Percentiles rank a stretch among this genome's conserved stretches.
phyloP scores from a whole-genome alignment of 805 yeast genomes.

The Candida incommunis region DNA sequence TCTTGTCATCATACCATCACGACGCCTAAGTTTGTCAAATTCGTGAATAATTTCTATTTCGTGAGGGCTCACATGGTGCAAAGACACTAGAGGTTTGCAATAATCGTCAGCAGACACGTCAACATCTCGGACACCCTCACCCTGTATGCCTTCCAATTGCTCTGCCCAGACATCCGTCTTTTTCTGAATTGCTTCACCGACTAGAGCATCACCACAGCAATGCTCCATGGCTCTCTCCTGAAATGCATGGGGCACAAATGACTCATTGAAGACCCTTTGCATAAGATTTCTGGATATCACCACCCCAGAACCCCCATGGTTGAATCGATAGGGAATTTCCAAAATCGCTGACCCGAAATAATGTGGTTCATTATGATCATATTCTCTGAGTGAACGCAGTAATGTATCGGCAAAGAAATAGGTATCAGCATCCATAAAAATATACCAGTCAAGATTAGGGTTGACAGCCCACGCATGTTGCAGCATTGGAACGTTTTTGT shows the following conservation, averaged over 20 bases:
- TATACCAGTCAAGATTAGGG: constrained; percentile 22
- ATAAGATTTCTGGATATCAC: constrained; percentile 20
- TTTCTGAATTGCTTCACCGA: constrained; percentile 14
- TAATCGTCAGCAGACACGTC: constrained; percentile 10
- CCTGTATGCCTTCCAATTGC: constrained; percentile 17
- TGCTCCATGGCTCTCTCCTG: constrained; percentile 10
- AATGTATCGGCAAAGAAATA: constrained; percentile 18
- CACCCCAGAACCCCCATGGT: constrained; percentile 27
- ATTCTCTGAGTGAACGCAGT: constrained; percentile 9
- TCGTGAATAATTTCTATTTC: constrained; percentile 19
- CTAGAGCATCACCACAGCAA: constrained; percentile 25
- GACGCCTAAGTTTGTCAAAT: constrained; percentile 15
- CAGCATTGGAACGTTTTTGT: constrained; percentile 24
- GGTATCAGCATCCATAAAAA: constrained; percentile 23
- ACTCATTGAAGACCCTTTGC: constrained; percentile 9
- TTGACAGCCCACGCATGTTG: constrained; percentile 19
- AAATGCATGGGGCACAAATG: neutral
- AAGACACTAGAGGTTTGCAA: constrained; percentile 21
- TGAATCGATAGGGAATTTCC: constrained; percentile 14
- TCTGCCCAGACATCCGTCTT: constrained; percentile 6
- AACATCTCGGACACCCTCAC: constrained; percentile 15
- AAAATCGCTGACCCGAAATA: constrained; percentile 17
- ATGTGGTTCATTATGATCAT: constrained; percentile 16
- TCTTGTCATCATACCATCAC: constrained; percentile 9
- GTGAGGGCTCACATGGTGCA: constrained; percentile 19